Percentiles rank a stretch among this genome's conserved stretches.
Conservation (phyloP, 495 filamentous ascomycete species). For the Neurospora hispaniola region DNA sequence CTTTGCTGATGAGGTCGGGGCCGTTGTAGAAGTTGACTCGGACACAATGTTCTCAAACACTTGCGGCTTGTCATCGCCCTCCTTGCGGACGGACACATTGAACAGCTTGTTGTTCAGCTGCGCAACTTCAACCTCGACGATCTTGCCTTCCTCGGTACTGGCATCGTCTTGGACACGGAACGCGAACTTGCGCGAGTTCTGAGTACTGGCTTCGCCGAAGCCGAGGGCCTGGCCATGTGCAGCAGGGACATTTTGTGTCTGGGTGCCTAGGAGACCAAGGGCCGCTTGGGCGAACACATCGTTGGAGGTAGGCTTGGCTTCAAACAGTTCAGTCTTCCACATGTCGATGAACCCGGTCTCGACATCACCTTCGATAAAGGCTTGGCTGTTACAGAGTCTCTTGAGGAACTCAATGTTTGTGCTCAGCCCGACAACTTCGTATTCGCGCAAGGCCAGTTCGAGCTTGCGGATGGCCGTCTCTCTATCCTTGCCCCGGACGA, state of each 20-base stretch:
- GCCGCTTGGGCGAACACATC: constrained; percentile 79
- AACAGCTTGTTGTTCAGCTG: constrained; percentile 55
- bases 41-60: constrained; percentile 35
- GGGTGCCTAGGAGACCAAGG: constrained; percentile 47
- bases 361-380: constrained; percentile 78
- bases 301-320: constrained; percentile 37
- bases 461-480: constrained; percentile 77
- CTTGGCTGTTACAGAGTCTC: constrained; percentile 62
- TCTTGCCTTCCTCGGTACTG: constrained; percentile 33
- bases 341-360: constrained; percentile 96
- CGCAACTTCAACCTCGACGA: constrained; percentile 47
- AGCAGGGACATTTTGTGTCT: constrained; percentile 11
- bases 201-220: constrained; percentile 34
- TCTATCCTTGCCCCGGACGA: constrained; percentile 71
- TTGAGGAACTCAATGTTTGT: constrained; percentile 98
- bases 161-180: constrained; percentile 39
- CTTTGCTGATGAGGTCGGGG: constrained; percentile 9
- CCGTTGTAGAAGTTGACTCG: constrained; percentile 9
- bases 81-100: constrained; percentile 47
- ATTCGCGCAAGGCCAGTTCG: constrained; percentile 69
- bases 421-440: constrained; percentile 83
- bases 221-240: constrained; percentile 41
- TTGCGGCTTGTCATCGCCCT: constrained; percentile 20
- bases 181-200: constrained; percentile 40
- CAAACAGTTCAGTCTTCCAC: constrained; percentile 64